A percentile compares a stretch with the other conserved stretches of the same genome.
These are phyloP conservation scores for Kalanchoe fedtschenkoi DNA, from an alignment of 164 flowering plant genomes.

Conservation along the genomic window DNA sequence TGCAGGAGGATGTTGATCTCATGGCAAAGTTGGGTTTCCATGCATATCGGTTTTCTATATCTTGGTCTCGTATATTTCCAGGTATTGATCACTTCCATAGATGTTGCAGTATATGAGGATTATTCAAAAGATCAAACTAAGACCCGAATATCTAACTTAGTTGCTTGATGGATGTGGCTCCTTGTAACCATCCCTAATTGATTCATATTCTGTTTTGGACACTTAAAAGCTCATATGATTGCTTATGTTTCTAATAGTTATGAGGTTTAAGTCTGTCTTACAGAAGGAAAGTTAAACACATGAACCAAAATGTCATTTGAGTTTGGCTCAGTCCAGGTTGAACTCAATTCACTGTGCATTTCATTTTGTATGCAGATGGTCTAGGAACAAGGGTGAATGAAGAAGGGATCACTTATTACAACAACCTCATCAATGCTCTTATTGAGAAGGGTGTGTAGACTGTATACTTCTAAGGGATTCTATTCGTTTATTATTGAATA, in stretches of 20 bases:
- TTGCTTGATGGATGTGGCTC: not conserved
- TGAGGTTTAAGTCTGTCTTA: not conserved
- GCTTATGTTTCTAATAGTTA: too few relatives aligned
- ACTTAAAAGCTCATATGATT: too few relatives aligned
- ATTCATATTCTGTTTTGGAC: not conserved
- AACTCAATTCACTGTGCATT: not conserved
- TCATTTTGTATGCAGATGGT: conserved; percentile 50
- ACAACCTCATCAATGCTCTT: conserved; percentile 65
- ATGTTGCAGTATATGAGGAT: not conserved
- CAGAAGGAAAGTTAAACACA: not conserved
- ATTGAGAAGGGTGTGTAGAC: conserved; percentile 59
- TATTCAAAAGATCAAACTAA: not conserved
- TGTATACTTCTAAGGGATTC: not conserved
- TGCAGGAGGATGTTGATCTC: conserved; percentile 81
- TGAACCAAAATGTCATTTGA: not conserved
- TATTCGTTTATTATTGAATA: not conserved
- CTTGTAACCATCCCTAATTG: not conserved
- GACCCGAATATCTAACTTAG: not conserved
- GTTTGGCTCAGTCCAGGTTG: not conserved
- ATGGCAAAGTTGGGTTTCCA: conserved; percentile 74
- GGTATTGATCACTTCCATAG: conserved; percentile 27
- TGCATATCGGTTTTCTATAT: conserved; percentile 85
- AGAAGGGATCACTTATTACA: conserved; percentile 71
- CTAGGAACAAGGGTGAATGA: conserved; percentile 57
- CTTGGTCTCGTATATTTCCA: conserved; percentile 91